phyloP scores from a whole-genome alignment of 768 basidiomycete genomes.

The Tremella mesenterica region DNA sequence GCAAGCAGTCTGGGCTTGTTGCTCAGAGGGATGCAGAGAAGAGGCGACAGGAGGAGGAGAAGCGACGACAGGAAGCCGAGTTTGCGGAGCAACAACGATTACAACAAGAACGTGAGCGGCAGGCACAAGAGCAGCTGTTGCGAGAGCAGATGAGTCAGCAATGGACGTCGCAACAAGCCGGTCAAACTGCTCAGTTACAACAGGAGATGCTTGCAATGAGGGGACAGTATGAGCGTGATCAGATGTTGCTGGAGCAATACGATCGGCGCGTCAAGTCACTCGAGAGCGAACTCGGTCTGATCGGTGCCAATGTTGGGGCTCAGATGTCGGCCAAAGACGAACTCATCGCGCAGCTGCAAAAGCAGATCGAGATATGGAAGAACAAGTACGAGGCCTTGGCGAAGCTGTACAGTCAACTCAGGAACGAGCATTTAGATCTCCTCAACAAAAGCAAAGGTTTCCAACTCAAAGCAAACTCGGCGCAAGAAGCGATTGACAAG shows the following conservation, averaged over 20 bases:
- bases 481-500: slow-evolving; percentile 92
- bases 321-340: slow-evolving; percentile 91
- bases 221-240: slow-evolving; percentile 95
- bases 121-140: slow-evolving; percentile 74
- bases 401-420: slow-evolving; percentile 95
- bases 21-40: slow-evolving; percentile 76
- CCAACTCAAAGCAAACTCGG: slow-evolving; percentile 95
- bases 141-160: slow-evolving; percentile 54
- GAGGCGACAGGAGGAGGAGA: slow-evolving; percentile 63
- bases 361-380: slow-evolving; percentile 92
- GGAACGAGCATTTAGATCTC: slow-evolving; percentile 95
- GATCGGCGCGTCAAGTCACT: slow-evolving; percentile 92
- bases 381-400: slow-evolving; percentile 98
- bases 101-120: slow-evolving; percentile 78
- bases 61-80: slow-evolving; percentile 71
- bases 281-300: slow-evolving; percentile 73
- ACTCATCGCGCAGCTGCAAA: slow-evolving; percentile 86
- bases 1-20: slow-evolving; percentile 80
- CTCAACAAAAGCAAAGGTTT: slow-evolving; percentile 92
- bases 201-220: slow-evolving; percentile 83
- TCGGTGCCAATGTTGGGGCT: slow-evolving; percentile 65
- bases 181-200: slow-evolving; percentile 75
- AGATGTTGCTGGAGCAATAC: slow-evolving; percentile 94
- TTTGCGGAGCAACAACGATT: slow-evolving; percentile 80
- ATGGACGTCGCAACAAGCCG: slow-evolving; percentile 58